Base-by-base conservation (phyloP, 176 grass and related monocot genomes). In the Aechmea fasciata region DNA sequence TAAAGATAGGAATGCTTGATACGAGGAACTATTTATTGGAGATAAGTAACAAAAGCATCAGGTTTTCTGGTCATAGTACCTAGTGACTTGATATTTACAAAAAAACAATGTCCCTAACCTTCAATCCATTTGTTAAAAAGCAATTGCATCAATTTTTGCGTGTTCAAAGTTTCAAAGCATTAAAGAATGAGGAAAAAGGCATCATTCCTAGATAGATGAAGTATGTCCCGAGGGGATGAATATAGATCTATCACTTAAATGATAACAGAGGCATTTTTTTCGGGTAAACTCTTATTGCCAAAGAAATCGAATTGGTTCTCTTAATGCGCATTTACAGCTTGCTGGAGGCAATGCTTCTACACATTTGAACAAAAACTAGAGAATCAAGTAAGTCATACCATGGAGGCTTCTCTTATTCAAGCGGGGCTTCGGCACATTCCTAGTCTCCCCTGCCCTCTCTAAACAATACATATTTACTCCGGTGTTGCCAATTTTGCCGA, bases 361-460 rank as follows among this genome's bases (percentile, higher is more conserved):
- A 15, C 48, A 67, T 53, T 59, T 68, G 28, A 48, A 71, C 47
- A 13, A 68, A 77, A 71, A 63, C 67, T 20, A 12, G 18, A 23
- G 67, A 64, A 51, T 65, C 8, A 17, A 48, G 62, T 49, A 68
- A 49, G 2, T 29, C 22, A 66, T 75, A 87, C 81, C 83, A 85
- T 83, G 64, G 52, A 90, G 47, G 57, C 64, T 90, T 73, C 84
- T 85, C 74, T 90, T 96, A 54, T 82, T 77, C 22, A 49, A 10
- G 48, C 69, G 75, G 83, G 70, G 77, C 65, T 53, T 67, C 64
- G 50, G 68, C 6, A 33, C 41, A 11, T 33, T 52, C 22, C 64
- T 88, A 67, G 13, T 51, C 48, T 78, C 71, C 5, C 73, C 75
- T 13, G 23, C 19, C 24, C 19, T 65, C 48, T 26, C 79, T 53